Base-by-base conservation (phyloP, 208 protist species). In the Wallacemonas sp. region DNA sequence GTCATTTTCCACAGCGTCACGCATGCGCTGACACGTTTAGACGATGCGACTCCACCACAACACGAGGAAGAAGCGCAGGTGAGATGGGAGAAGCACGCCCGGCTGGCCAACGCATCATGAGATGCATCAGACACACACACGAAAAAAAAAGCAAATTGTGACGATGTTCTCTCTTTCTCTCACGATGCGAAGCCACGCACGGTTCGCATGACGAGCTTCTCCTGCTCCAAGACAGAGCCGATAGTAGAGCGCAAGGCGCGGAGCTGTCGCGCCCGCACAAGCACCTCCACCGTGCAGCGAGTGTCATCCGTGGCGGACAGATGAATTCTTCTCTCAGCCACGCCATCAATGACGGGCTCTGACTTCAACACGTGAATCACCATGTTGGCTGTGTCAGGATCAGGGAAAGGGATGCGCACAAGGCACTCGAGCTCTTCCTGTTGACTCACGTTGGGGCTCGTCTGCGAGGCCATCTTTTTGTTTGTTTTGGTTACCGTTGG, bases 151-250 rank as follows among this genome's bases (percentile, higher is more conserved):
- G 14, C 36, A 41, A 41, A 41, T 6, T 41, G 36, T 41, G 36
- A 6, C 14, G 36, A 14, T 41, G 36, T 6, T 14, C 36, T 17
- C 14, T 14, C 6, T 41, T 41, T 41, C 36, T 49, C 9, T 49
- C 44, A 49, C 5, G 68, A 46, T 14, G 78, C 70, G 34, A 85
- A 86, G 8, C 78, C 72, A 17, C 78, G 62, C 47, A 87, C 58
- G 19, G 80, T 87, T 27, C 84, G 65, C 21, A 84, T 56, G 14
- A 84, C 66, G 19, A 90, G 74, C 60, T 81, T 90, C 3, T 47
- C 36, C 47, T 90, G 83, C 63, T 81, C 75, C 34, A 84, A 38
- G 36, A 81, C 59, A 11, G 78, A 68, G 8, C 70, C 71, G 21
- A 90, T 56, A 17, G 75, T 79, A 21, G 70, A 62, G 19, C 79